Percentiles rank a stretch among this genome's conserved stretches.
phyloP scores from a whole-genome alignment of 2,329 filamentous ascomycete species.

The Fusarium compactum region DNA sequence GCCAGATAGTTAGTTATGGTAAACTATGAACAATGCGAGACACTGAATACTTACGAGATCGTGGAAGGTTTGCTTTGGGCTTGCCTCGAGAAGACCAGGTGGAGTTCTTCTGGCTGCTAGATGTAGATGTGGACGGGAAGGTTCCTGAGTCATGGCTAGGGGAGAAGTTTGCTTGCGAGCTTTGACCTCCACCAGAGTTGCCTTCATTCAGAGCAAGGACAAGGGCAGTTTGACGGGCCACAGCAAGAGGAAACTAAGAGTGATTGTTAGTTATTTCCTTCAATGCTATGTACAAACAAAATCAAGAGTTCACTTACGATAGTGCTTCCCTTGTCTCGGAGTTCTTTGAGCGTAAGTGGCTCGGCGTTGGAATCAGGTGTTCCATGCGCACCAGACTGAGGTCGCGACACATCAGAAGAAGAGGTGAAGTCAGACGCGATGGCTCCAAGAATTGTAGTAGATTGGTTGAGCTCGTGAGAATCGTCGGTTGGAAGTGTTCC shows the following conservation, averaged over 20 bases:
- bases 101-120: not conserved
- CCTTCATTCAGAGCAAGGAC: not conserved
- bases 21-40: no score
- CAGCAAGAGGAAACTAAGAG: not conserved
- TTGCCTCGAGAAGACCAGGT: not conserved
- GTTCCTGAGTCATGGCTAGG: not conserved
- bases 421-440: not conserved
- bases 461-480: not conserved
- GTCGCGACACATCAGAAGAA: not conserved
- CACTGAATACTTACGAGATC: conserved; percentile 6
- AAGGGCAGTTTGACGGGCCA: not conserved
- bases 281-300: not conserved
- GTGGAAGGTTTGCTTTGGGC: not conserved
- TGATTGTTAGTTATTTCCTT: not conserved
- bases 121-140: not conserved
- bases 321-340: not conserved
- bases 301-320: conserved; percentile 2
- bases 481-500: not conserved
- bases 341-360: not conserved
- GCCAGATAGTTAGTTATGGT: not conserved
- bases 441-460: not conserved
- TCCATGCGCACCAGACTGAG: not conserved
- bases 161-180: conserved; percentile 4
- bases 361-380: not conserved
- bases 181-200: not conserved